Evolutionary conservation across 495 filamentous ascomycete species (phyloP).

Genomic region (Cenococcum geophilum): DNA sequence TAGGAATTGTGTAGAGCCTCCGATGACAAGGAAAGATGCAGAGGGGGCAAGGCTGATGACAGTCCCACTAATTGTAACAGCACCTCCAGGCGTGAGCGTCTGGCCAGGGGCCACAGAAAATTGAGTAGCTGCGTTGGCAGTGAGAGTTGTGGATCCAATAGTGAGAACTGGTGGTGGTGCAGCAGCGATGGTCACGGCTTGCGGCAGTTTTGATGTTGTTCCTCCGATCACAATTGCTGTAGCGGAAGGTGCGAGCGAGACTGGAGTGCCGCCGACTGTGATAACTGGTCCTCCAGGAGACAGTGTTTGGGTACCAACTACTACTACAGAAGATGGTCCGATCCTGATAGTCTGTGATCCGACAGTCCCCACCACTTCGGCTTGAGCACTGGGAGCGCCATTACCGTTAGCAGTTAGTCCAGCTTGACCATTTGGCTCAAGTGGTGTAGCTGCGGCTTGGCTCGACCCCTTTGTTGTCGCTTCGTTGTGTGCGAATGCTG

Average conservation of each 20-base stretch:
- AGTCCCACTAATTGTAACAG: conserved; percentile 30
- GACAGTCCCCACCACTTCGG: conserved; percentile 8
- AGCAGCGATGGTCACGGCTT: conserved; percentile 3
- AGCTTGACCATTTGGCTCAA: background rate
- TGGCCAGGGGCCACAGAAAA: conserved; percentile 31
- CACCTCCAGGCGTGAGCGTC: conserved; percentile 35
- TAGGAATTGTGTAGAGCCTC: conserved; percentile 30
- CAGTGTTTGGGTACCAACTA: conserved; percentile 30
- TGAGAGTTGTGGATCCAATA: conserved; percentile 32
- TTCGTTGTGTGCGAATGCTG: background rate
- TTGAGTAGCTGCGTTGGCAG: conserved; percentile 36
- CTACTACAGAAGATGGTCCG: conserved; percentile 19
- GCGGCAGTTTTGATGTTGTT: conserved; percentile 11
- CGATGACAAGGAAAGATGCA: conserved; percentile 30
- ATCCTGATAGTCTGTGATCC: conserved; percentile 16
- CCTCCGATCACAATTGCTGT: conserved; percentile 19
- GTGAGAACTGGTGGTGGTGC: conserved; percentile 34
- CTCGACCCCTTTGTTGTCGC: background rate
- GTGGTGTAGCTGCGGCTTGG: background rate
- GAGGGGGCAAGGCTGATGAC: conserved; percentile 22
- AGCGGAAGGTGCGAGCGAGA: conserved; percentile 28
- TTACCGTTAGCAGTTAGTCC: background rate
- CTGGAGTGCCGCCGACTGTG: conserved; percentile 26
- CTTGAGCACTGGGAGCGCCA: background rate
- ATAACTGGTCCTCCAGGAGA: conserved; percentile 28